These are phyloP conservation scores for Pythium plurisporium DNA, from an alignment of 352 stramenopile species.

Conservation along the genomic window DNA sequence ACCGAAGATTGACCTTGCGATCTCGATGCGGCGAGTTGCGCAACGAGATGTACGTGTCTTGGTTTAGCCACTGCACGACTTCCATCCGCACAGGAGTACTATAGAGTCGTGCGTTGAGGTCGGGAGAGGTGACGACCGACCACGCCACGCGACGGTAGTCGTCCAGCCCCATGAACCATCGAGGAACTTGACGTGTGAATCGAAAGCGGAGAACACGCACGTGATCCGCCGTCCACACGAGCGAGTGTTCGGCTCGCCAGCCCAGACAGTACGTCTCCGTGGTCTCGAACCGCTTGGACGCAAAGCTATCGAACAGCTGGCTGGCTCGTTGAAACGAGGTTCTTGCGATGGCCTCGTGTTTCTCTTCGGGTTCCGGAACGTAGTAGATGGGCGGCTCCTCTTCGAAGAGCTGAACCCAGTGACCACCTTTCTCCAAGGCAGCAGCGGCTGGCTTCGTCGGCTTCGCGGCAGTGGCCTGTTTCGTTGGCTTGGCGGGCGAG, in stretches of 20 bases:
- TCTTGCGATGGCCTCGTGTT: background rate
- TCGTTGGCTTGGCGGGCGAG: too few relatives aligned
- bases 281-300: background rate
- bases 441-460: background rate
- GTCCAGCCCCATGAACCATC: slow-evolving; percentile 16
- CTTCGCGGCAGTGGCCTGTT: background rate
- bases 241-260: slow-evolving; percentile 17
- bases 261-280: slow-evolving; percentile 23
- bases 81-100: slow-evolving; percentile 18
- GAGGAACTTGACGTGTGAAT: slow-evolving; percentile 17
- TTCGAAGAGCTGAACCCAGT: slow-evolving; percentile 20
- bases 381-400: slow-evolving; percentile 19
- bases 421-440: background rate
- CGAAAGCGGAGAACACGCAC: slow-evolving; percentile 20
- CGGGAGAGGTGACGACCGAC: slow-evolving; percentile 10
- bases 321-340: slow-evolving; percentile 1
- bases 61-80: slow-evolving; percentile 14
- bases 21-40: slow-evolving; percentile 21
- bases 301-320: slow-evolving; percentile 7
- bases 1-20: slow-evolving; percentile 10
- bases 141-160: slow-evolving; percentile 10
- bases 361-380: background rate
- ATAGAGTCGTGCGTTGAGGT: slow-evolving; percentile 20
- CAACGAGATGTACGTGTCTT: slow-evolving; percentile 17
- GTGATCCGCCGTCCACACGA: slow-evolving; percentile 1